Conservation (phyloP, 2,329 filamentous ascomycete genomes). For the Thyridium curvatum region DNA sequence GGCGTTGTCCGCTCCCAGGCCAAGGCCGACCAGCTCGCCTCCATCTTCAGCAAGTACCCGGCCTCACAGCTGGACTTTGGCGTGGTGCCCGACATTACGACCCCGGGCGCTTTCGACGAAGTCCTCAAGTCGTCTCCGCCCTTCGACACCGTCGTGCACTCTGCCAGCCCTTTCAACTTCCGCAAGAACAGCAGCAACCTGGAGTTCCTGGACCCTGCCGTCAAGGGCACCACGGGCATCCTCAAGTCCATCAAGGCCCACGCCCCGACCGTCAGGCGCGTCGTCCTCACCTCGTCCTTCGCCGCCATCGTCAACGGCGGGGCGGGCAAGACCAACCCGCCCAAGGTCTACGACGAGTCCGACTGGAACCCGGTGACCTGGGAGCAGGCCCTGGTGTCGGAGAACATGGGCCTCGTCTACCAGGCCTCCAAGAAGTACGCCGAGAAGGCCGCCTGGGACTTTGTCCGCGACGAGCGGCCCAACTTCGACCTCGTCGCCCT, state of each 20-base stretch:
- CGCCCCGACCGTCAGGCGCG: slow-evolving; percentile 15
- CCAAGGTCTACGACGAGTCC: slow-evolving; percentile 31
- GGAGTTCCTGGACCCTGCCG: slow-evolving; percentile 24
- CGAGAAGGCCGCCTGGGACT: slow-evolving; percentile 48
- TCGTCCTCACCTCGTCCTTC: slow-evolving; percentile 17
- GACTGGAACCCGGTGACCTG: slow-evolving; percentile 49
- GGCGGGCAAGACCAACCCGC: slow-evolving; percentile 7
- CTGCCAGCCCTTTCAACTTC: slow-evolving; percentile 25
- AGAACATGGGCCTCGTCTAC: slow-evolving; percentile 37
- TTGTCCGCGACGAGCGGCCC: slow-evolving; percentile 31
- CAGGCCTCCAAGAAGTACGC: slow-evolving; percentile 49
- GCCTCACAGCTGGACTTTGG: slow-evolving; percentile 16
- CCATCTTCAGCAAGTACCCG: slow-evolving; percentile 16
- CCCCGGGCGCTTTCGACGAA: slow-evolving; percentile 35
- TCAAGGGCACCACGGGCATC: slow-evolving; percentile 24
- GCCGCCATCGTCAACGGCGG: slow-evolving; percentile 5
- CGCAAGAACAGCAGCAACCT: slow-evolving; percentile 12
- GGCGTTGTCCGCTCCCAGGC: slow-evolving; percentile 17
- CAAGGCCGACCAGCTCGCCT: slow-evolving; percentile 17
- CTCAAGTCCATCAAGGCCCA: slow-evolving; percentile 10
- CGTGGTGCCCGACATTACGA: slow-evolving; percentile 61
- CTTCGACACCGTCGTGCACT: slow-evolving; percentile 18
- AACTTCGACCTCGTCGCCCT: slow-evolving; percentile 37
- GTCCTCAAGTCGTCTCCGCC: slow-evolving; percentile 12
- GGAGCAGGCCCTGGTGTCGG: slow-evolving; percentile 34